Evolutionary conservation across 345 rosid species (phyloP).

Genomic region (Populus alba): DNA sequence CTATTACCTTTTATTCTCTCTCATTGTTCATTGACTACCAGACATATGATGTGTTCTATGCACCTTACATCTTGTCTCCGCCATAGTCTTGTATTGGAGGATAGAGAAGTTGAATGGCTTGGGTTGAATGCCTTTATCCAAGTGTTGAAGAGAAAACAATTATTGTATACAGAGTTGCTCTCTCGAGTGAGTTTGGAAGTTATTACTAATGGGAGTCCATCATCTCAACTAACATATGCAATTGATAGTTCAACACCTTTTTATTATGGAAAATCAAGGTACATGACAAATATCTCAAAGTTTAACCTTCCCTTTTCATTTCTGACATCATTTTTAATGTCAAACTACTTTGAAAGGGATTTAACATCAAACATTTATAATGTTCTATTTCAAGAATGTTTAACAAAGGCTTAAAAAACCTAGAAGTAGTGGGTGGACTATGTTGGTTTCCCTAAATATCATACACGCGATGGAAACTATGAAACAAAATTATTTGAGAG

Average conservation of each 20-base stretch:
- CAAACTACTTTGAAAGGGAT: neutral
- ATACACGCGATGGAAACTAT: rapidly evolving
- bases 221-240: slow-evolving; percentile 48
- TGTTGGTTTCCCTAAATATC: no score
- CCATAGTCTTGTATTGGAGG: slow-evolving; percentile 41
- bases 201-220: slow-evolving; percentile 30
- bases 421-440: neutral
- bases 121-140: slow-evolving; percentile 61
- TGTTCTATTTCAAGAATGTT: no score
- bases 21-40: slow-evolving; percentile 9
- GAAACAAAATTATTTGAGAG: no score
- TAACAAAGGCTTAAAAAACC: neutral
- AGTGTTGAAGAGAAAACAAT: slow-evolving; percentile 60
- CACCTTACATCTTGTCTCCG: slow-evolving; percentile 21
- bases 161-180: slow-evolving; percentile 50
- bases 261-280: slow-evolving; percentile 53
- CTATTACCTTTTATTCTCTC: neutral
- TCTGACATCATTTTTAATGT: neutral
- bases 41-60: slow-evolving; percentile 54
- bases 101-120: slow-evolving; percentile 74
- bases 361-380: no score
- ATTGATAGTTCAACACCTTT: slow-evolving; percentile 54
- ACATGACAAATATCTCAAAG: neutral
- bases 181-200: slow-evolving; percentile 34
- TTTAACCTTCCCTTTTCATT: neutral